A percentile compares a stretch with the other conserved stretches of the same genome.
Conservation (phyloP, 1,139 yeast genomes). For the Yamadazyma atlantica region DNA sequence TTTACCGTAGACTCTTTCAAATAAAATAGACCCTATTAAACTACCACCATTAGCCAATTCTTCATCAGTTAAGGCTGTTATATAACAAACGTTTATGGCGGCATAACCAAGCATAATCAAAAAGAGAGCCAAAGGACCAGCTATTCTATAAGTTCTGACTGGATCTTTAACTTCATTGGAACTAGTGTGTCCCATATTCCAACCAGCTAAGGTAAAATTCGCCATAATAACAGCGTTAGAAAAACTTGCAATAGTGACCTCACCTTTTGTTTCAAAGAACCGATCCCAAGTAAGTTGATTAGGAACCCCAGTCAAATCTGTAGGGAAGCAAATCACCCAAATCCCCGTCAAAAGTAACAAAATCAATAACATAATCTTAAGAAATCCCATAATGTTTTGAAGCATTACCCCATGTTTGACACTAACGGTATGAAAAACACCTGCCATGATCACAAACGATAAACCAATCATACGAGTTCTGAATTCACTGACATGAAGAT, state of each 20-base stretch:
- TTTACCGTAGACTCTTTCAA: slow-evolving; percentile 55
- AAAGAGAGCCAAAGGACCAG: slow-evolving; percentile 57
- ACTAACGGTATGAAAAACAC: slow-evolving; percentile 53
- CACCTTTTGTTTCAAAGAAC: slow-evolving; percentile 27
- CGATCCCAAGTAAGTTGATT: slow-evolving; percentile 35
- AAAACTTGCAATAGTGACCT: slow-evolving; percentile 43
- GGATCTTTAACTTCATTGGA: slow-evolving; percentile 64
- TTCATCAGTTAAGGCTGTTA: slow-evolving; percentile 52
- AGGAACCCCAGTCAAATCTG: slow-evolving; percentile 39
- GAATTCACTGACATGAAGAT: slow-evolving; percentile 37
- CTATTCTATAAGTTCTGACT: slow-evolving; percentile 52
- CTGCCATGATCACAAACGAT: slow-evolving; percentile 39
- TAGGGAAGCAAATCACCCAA: slow-evolving; percentile 48
- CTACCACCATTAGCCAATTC: slow-evolving; percentile 57
- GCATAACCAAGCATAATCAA: slow-evolving; percentile 52
- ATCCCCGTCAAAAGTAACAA: slow-evolving; percentile 52
- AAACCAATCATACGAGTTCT: slow-evolving; percentile 46
- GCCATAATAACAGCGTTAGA: slow-evolving; percentile 60
- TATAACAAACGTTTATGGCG: slow-evolving; percentile 55
- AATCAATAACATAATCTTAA: slow-evolving; percentile 49
- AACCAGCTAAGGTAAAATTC: slow-evolving; percentile 61
- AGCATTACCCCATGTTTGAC: slow-evolving; percentile 52
- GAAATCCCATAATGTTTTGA: slow-evolving; percentile 56
- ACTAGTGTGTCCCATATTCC: slow-evolving; percentile 64
- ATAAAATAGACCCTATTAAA: slow-evolving; percentile 56